Conservation (phyloP, 371 early-diverging fungal genomes). For the Phascolomyces articulosus region DNA sequence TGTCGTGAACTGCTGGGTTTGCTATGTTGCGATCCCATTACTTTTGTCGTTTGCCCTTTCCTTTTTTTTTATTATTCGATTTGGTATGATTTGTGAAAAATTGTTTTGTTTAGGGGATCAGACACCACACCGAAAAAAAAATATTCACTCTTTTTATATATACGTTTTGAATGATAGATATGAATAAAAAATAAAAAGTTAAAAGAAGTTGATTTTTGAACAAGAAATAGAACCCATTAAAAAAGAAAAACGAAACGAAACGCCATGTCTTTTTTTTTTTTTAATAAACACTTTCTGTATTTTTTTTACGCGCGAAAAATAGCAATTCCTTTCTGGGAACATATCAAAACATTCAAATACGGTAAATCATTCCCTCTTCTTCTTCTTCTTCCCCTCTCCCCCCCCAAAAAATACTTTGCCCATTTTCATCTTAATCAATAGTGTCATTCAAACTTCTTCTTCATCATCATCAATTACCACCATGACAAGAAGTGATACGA, state of each 20-base stretch:
- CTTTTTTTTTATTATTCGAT: neutral
- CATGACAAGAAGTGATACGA: too few relatives aligned
- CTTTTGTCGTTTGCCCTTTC: neutral
- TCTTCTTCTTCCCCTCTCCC: neutral
- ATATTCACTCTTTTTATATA: too few relatives aligned
- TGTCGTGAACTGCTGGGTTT: conserved; percentile 1
- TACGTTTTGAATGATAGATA: too few relatives aligned
- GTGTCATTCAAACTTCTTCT: too few relatives aligned
- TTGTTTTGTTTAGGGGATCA: too few relatives aligned
- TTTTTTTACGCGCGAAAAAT: neutral
- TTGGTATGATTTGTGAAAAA: too few relatives aligned
- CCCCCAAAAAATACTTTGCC: too few relatives aligned
- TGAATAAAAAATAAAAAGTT: neutral
- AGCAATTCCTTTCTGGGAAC: too few relatives aligned
- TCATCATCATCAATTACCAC: too few relatives aligned
- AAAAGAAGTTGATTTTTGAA: neutral
- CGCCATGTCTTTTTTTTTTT: neutral
- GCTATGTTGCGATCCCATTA: conserved; percentile 12
- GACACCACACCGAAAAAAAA: too few relatives aligned
- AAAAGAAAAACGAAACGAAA: neutral
- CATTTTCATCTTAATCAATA: too few relatives aligned
- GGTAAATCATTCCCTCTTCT: neutral
- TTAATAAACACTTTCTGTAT: too few relatives aligned
- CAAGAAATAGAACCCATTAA: neutral
- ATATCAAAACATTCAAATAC: neutral